A percentile compares a stretch with the other conserved stretches of the same genome.
phyloP scores from a whole-genome alignment of 208 protist species.

The Trypanosoma caninum region DNA sequence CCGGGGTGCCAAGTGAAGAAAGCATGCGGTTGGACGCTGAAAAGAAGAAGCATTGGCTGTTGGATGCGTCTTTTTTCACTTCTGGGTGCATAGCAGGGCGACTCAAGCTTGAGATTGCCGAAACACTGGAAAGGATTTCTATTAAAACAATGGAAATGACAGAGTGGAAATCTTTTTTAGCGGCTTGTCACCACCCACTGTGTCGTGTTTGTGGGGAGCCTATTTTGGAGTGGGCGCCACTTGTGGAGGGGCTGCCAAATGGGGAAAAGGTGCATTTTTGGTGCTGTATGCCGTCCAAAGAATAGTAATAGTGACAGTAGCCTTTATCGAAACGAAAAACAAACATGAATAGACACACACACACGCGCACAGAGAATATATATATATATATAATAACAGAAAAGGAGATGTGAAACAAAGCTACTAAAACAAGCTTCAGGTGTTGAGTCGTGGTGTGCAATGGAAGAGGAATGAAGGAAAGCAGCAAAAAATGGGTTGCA shows the following conservation, averaged over 20 bases:
- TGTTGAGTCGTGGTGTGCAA: no score
- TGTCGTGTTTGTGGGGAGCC: slow-evolving; percentile 4
- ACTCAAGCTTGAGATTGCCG: background rate
- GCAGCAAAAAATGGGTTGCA: no score
- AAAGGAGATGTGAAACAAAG: no score
- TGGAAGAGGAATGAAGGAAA: no score
- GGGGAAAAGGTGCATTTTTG: background rate
- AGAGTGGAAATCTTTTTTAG: background rate
- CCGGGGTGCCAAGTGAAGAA: background rate
- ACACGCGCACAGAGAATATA: no score
- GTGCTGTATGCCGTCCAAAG: no score
- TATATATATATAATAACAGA: no score
- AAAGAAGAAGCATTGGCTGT: background rate
- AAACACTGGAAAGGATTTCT: slow-evolving; percentile 6
- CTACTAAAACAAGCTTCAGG: no score
- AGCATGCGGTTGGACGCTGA: background rate
- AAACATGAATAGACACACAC: no score
- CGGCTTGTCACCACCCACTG: background rate
- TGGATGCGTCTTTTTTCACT: background rate
- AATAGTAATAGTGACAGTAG: no score
- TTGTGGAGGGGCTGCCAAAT: background rate
- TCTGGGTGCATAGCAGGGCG: no score
- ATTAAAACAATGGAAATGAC: background rate
- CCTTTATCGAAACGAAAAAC: no score
- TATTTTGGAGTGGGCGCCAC: background rate